Percentiles rank a stretch among this genome's conserved stretches.
These are phyloP conservation scores for Penicillium concentricum DNA, from an alignment of 2,329 filamentous ascomycete species.

Conservation along the genomic window DNA sequence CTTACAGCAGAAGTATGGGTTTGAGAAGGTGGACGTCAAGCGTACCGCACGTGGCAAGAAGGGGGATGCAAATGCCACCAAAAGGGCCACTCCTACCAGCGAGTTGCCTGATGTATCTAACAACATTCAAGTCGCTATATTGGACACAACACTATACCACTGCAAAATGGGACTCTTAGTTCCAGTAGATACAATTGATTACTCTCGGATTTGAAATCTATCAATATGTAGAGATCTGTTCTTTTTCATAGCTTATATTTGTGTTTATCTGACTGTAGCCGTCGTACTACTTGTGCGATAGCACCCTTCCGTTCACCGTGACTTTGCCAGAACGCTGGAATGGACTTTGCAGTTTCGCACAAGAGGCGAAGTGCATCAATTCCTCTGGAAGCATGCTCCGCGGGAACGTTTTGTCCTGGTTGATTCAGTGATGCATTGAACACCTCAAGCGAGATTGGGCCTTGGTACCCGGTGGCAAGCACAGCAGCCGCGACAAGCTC, in stretches of 20 bases:
- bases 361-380: constrained; percentile 22
- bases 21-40: no score
- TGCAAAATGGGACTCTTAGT: neutral
- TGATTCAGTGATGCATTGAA: constrained; percentile 31
- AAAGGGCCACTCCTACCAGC: no score
- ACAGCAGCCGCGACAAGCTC: constrained; percentile 33
- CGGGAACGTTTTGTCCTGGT: constrained; percentile 19
- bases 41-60: no score
- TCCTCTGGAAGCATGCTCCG: constrained; percentile 27
- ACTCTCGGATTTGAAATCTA: neutral
- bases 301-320: neutral
- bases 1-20: no score
- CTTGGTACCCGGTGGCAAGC: constrained; percentile 31
- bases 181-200: neutral
- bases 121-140: no score
- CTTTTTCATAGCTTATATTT: constrained; percentile 1
- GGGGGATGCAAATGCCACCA: no score
- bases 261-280: neutral
- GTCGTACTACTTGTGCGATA: constrained; percentile 1
- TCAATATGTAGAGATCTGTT: neutral
- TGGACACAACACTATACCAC: no score
- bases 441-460: constrained; percentile 35
- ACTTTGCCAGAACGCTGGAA: constrained; percentile 27
- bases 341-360: constrained; percentile 7
- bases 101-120: no score